Base-by-base conservation (phyloP, 2,329 filamentous ascomycete genomes). In the Ophiocordyceps camponoti-saundersi region DNA sequence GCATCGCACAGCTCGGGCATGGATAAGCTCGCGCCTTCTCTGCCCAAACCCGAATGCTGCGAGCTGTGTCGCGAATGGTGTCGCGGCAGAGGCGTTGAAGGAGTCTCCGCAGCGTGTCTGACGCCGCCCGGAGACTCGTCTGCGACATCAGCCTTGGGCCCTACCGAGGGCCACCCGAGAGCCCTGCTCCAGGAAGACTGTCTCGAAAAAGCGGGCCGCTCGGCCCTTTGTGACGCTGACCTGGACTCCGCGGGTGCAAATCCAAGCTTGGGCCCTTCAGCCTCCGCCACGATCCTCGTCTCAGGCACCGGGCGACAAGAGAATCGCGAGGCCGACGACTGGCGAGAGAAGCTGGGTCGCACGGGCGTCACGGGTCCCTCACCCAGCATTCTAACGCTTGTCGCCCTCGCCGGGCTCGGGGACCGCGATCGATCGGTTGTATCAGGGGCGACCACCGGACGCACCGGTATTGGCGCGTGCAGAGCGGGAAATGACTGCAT, bases 301-400 rank as follows among this genome's bases (percentile, higher is more conserved):
- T 82, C 77, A 0, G 85, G 85, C 1, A 85, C 77, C 0, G 84
- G 78, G 6, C 77, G 78, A 45, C 82, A 88, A 0, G 80, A 82
- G 59, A 90, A 90, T 36, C 77, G 76, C 42, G 74, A 65, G 2
- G 72, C 56, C 1, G 67, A 78, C 21, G 72, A 67, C 46, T 77
- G 70, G 6, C 72, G 65, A 2, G 73, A 73, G 10, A 74, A 61
- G 15, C 62, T 61, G 7, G 75, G 75, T 29, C 70, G 67, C 45
- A 52, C 56, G 43, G 57, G 51, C 40, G 60, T 59, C 22, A 51
- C 40, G 1, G 50, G 48, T 12, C 53, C 56, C 26, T 57, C 50
- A 2, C 36, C 36, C n/a, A 40, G n/a, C 21, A 18, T 18, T 18
- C 36, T n/a, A 40, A 20, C 36, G 36, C 36, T 21, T 3, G 11